Evolutionary conservation across 176 grass and related monocot genomes (phyloP).

Genomic region (Oryza meridionalis): DNA sequence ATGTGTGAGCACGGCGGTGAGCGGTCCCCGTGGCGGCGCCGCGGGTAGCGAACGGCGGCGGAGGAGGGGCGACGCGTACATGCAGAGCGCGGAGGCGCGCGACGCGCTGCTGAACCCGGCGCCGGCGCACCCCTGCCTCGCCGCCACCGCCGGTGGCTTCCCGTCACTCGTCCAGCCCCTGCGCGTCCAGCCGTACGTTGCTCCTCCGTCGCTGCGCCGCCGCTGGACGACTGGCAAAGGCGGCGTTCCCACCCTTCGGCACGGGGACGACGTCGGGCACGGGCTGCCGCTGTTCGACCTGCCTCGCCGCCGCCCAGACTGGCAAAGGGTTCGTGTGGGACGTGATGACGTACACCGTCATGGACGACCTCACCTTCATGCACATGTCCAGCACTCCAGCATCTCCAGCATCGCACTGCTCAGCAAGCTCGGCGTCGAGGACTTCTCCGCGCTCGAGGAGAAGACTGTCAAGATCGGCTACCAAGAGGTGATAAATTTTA

Average conservation of each 20-base stretch:
- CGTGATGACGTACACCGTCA: constrained; percentile 22
- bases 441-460: constrained; percentile 37
- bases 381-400: constrained; percentile 43
- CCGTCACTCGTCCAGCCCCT: too few species aligned
- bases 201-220: too few species aligned
- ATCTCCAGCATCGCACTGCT: constrained; percentile 29
- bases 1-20: too few species aligned
- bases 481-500: constrained; percentile 41
- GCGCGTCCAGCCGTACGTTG: too few species aligned
- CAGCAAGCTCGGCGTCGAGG: constrained; percentile 25
- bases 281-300: too few species aligned
- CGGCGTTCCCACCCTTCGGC: too few species aligned
- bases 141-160: too few species aligned
- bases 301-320: neutral
- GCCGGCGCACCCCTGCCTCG: too few species aligned
- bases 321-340: constrained; percentile 42
- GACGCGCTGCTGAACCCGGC: constrained; percentile 35
- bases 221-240: too few species aligned
- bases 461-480: constrained; percentile 40
- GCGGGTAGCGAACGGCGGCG: too few species aligned
- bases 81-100: constrained; percentile 27
- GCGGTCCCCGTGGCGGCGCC: too few species aligned
- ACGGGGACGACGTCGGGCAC: too few species aligned
- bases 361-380: constrained; percentile 47
- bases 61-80: constrained; percentile 31